phyloP scores from a whole-genome alignment of 768 basidiomycete genomes.

The Tephrocybe rancida region DNA sequence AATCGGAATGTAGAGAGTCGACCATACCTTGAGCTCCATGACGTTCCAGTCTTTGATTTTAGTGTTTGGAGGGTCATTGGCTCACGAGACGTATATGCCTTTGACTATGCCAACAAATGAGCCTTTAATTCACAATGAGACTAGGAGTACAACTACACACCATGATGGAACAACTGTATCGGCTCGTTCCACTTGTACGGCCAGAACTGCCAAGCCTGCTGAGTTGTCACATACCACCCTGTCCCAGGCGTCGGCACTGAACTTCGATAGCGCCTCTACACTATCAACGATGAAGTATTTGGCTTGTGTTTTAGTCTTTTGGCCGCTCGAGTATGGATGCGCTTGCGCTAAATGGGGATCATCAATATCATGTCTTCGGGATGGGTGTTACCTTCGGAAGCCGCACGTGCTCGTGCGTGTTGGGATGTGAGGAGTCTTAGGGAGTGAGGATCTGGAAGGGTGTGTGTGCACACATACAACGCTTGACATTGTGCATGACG shows the following conservation, averaged over 20 bases:
- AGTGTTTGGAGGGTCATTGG: conserved; percentile 85
- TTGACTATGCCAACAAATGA: conserved; percentile 61
- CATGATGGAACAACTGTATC: conserved; percentile 88
- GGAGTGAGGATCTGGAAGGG: not conserved
- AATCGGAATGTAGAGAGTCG: not conserved
- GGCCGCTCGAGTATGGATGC: conserved; percentile 65
- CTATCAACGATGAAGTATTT: conserved; percentile 91
- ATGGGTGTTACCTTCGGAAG: conserved; percentile 69
- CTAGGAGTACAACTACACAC: conserved; percentile 39
- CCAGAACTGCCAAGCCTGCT: conserved; percentile 97
- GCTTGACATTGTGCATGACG: conserved; percentile 97
- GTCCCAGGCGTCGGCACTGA: conserved; percentile 94
- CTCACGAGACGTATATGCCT: conserved; percentile 94
- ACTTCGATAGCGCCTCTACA: conserved; percentile 90
- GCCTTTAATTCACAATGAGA: not conserved
- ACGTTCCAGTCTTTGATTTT: conserved; percentile 98
- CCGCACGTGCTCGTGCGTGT: conserved; percentile 68
- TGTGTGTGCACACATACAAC: conserved; percentile 63
- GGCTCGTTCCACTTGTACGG: conserved; percentile 98
- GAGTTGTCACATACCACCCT: conserved; percentile 98
- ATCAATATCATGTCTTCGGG: conserved; percentile 86
- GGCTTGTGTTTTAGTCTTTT: conserved; percentile 56
- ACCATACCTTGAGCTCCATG: conserved; percentile 80
- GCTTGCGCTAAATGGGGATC: conserved; percentile 86
- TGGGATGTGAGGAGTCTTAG: conserved; percentile 49